Evolutionary conservation across 345 rosid species (phyloP), one percentile per base, ranked within the genome.

Genomic region (Bruguiera gymnorhiza): DNA sequence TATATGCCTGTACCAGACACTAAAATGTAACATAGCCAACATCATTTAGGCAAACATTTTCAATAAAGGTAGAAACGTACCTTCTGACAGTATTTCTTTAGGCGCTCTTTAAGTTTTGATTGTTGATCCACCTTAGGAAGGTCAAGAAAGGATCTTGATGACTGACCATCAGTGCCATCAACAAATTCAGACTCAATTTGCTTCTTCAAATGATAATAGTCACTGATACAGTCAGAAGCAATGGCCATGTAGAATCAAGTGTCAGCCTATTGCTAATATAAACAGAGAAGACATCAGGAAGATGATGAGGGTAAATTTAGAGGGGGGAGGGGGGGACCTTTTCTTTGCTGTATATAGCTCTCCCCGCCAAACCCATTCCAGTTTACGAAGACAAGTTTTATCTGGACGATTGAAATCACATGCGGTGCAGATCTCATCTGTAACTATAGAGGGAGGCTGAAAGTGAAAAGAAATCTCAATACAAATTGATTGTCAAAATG

Each of bases 281-380:
- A 20, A 30, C 76, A 65, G 27, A 66, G 60, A 70, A 43, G 62
- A 53, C 8, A 27, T 58, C 11, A 65, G 29, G 60, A 32, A 59
- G 30, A 74, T n/a, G 6, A 56, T 37, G 52, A 48, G 13, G 27
- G 65, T 73, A 52, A 31, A n/a, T 54, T 9, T 39, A 48, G 63
- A 62, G 26, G 6, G 70, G 24, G 16, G 60, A 55, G 16, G 6
- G 70, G 29, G n/a, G 64, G 75, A 93, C 98, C 96, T 94, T 85
- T 76, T 91, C 82, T 91, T 89, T 57, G 92, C 97, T 90, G 61
- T 87, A 80, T 78, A 94, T 70, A 74, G 82, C 81, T 91, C 97
- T 75, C 98, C 98, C 75, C 97, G 97, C 98, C 98, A 94, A 75
- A 89, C 96, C 98, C 98, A 94, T 81, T 94, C 98, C 80, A 94